Conservation (phyloP, 768 basidiomycete genomes). For the Tricholoma bakamatsutake region DNA sequence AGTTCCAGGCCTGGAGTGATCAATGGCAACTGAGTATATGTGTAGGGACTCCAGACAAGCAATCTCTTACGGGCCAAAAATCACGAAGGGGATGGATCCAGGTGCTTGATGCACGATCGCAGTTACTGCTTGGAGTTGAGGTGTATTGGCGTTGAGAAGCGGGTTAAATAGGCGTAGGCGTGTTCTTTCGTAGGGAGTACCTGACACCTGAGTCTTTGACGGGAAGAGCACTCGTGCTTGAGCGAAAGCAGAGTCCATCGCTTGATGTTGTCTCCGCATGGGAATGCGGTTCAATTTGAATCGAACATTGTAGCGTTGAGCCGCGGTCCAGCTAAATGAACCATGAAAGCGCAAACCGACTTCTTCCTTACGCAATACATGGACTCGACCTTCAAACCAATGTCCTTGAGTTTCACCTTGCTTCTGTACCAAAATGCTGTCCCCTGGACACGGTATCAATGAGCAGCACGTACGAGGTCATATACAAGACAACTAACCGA, state of each 20-base stretch:
- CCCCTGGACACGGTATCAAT: conserved; percentile 30
- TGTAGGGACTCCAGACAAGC: not conserved
- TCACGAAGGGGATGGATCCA: conserved; percentile 49
- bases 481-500: conserved; percentile 32
- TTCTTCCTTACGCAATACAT: conserved; percentile 39
- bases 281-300: conserved; percentile 56
- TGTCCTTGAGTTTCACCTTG: conserved; percentile 31
- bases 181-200: conserved; percentile 3
- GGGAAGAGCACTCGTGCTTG: conserved; percentile 51
- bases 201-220: conserved; percentile 19
- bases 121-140: conserved; percentile 44
- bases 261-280: conserved; percentile 54
- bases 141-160: conserved; percentile 37
- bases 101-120: conserved; percentile 37
- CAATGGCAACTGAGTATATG: not conserved
- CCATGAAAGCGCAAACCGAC: conserved; percentile 46
- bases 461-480: not conserved
- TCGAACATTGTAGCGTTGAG: conserved; percentile 40
- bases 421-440: conserved; percentile 46
- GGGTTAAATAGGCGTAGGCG: conserved; percentile 31
- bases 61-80: conserved; percentile 57
- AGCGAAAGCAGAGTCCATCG: conserved; percentile 39
- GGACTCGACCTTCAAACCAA: conserved; percentile 59
- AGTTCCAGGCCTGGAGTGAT: conserved; percentile 46
- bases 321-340: conserved; percentile 34